Percentiles rank a stretch among this genome's conserved stretches.
Evolutionary conservation across 129 eudicot species (phyloP).

Genomic region (Flaveria linearis): DNA sequence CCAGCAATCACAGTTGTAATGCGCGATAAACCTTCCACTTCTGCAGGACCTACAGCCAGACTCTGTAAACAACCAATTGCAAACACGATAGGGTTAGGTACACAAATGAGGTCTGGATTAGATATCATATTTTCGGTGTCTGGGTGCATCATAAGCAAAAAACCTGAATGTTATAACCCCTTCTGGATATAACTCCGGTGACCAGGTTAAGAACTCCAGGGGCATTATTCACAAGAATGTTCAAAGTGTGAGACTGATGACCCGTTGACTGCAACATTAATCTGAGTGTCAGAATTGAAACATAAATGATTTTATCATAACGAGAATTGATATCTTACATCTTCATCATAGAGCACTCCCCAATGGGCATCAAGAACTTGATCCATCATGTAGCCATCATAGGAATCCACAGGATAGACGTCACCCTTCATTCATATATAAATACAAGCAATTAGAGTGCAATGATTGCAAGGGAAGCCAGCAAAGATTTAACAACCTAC

Average conservation of each 20-base stretch:
- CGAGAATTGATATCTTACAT: conserved; percentile 56
- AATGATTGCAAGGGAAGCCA: background rate
- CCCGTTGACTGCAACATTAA: conserved; percentile 68
- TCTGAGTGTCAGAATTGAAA: conserved; percentile 11
- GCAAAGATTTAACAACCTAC: conserved; percentile 32
- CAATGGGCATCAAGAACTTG: conserved; percentile 88
- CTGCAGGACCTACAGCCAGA: conserved; percentile 93
- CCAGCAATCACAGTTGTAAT: conserved; percentile 93
- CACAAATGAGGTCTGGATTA: background rate
- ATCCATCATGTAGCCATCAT: conserved; percentile 43
- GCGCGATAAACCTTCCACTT: conserved; percentile 77
- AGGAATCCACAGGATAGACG: conserved; percentile 88
- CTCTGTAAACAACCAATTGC: conserved; percentile 52
- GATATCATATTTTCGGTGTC: background rate
- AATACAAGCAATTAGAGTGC: conserved; percentile 1
- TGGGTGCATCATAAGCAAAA: background rate
- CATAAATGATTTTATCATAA: background rate
- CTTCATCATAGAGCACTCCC: conserved; percentile 81
- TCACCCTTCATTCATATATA: conserved; percentile 71
- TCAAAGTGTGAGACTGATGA: conserved; percentile 75
- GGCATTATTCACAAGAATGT: conserved; percentile 71
- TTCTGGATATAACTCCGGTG: conserved; percentile 76
- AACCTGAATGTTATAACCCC: conserved; percentile 95
- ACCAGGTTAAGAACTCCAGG: conserved; percentile 94
- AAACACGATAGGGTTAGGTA: conserved; percentile 14